These are phyloP conservation scores for Mycena crocata DNA, from an alignment of 768 basidiomycete species.

Conservation along the genomic window DNA sequence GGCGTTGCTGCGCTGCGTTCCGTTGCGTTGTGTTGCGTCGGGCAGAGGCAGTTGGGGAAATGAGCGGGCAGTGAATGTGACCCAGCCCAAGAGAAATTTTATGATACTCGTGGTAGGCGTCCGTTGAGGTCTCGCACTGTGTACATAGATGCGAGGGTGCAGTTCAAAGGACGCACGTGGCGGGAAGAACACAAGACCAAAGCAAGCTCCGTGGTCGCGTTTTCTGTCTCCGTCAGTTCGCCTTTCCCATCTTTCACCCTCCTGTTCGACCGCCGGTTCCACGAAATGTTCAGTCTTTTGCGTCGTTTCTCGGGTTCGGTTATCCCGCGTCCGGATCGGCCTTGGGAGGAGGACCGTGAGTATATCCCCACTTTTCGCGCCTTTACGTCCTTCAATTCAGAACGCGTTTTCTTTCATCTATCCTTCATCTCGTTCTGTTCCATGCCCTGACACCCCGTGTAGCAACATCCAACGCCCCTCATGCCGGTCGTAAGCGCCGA, in stretches of 20 bases:
- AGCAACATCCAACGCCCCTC: constrained; percentile 84
- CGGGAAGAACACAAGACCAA: constrained; percentile 8
- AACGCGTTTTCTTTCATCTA: constrained; percentile 38
- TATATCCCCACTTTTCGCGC: constrained; percentile 28
- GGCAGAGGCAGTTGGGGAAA: no score
- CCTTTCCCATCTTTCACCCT: constrained; percentile 4
- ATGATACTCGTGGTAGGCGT: no score
- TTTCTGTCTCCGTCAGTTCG: not conserved
- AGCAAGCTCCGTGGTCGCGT: constrained; percentile 12
- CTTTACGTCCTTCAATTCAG: constrained; percentile 31
- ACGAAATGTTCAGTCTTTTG: constrained; percentile 73
- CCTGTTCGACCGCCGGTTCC: not conserved
- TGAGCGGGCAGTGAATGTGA: no score
- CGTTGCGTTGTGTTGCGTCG: no score
- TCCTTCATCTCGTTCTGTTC: constrained; percentile 23
- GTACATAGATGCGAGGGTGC: no score
- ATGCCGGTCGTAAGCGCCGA: constrained; percentile 74
- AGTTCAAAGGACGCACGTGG: not conserved
- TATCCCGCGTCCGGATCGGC: constrained; percentile 77
- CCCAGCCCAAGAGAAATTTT: no score
- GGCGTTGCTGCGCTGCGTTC: no score
- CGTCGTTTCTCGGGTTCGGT: constrained; percentile 78
- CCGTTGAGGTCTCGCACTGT: no score
- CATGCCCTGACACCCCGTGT: constrained; percentile 31
- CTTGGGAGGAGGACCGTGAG: constrained; percentile 84